Evolutionary conservation across 768 basidiomycete genomes (phyloP).

Genomic region (Astraeus odoratus): DNA sequence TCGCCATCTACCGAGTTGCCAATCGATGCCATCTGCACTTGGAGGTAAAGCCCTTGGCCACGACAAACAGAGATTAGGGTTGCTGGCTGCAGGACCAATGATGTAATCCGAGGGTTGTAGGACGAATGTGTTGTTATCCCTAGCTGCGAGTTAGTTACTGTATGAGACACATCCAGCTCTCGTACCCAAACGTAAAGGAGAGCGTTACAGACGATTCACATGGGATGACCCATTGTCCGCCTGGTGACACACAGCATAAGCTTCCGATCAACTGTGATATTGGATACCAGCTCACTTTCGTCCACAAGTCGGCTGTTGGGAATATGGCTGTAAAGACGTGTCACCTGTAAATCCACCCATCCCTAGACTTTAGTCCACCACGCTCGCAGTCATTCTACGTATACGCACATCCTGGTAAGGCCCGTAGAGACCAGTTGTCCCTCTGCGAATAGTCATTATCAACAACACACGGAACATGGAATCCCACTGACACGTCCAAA

Average conservation of each 20-base stretch:
- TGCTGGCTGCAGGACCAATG: slow-evolving; percentile 59
- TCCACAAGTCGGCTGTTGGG: slow-evolving; percentile 64
- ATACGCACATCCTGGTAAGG: slow-evolving; percentile 66
- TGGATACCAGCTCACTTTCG: slow-evolving; percentile 30
- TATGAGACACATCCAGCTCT: neutral
- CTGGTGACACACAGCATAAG: slow-evolving; percentile 21
- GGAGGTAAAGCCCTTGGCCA: slow-evolving; percentile 69
- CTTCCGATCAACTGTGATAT: neutral
- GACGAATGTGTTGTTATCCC: slow-evolving; percentile 38
- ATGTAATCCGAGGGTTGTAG: slow-evolving; percentile 72
- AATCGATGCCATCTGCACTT: slow-evolving; percentile 69
- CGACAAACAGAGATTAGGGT: slow-evolving; percentile 61
- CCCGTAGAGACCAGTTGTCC: slow-evolving; percentile 64
- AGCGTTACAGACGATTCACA: slow-evolving; percentile 55
- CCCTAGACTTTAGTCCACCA: neutral
- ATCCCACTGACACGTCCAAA: slow-evolving; percentile 57
- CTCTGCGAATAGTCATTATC: slow-evolving; percentile 34
- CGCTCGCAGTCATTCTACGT: neutral
- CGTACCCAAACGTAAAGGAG: slow-evolving; percentile 65
- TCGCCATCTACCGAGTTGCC: slow-evolving; percentile 60
- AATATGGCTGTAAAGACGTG: slow-evolving; percentile 54
- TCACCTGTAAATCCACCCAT: slow-evolving; percentile 41
- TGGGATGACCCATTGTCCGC: slow-evolving; percentile 72
- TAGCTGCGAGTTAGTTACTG: slow-evolving; percentile 3
- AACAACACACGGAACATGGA: neutral